These are phyloP conservation scores for Suillus bovinus DNA, from an alignment of 768 basidiomycete genomes.

Conservation along the genomic window DNA sequence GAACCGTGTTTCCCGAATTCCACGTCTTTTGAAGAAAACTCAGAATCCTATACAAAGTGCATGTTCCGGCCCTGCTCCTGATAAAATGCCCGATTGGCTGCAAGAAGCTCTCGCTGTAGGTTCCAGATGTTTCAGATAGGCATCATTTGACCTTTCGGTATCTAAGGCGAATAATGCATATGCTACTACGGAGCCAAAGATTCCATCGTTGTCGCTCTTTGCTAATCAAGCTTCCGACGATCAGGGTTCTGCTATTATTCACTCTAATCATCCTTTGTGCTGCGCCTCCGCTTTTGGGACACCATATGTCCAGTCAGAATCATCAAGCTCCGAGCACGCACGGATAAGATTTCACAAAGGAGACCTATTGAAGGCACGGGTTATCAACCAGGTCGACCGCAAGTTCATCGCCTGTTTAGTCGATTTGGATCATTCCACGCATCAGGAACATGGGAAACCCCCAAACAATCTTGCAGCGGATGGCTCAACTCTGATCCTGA, in stretches of 20 bases:
- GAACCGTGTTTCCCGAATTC: slow-evolving; percentile 19
- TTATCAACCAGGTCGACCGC: slow-evolving; percentile 84
- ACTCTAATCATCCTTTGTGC: slow-evolving; percentile 13
- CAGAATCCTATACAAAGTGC: background rate
- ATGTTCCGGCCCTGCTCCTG: slow-evolving; percentile 14
- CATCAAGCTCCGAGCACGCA: slow-evolving; percentile 18
- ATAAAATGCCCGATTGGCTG: slow-evolving; percentile 61
- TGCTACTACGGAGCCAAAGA: slow-evolving; percentile 44
- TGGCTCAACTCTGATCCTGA: slow-evolving; percentile 57
- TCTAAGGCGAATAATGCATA: slow-evolving; percentile 60
- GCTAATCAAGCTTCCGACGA: slow-evolving; percentile 15
- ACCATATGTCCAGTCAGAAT: slow-evolving; percentile 15
- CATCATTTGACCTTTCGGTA: slow-evolving; percentile 13
- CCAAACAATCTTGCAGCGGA: slow-evolving; percentile 19
- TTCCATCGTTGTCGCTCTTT: slow-evolving; percentile 36
- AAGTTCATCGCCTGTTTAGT: slow-evolving; percentile 88
- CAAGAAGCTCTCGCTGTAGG: slow-evolving; percentile 56
- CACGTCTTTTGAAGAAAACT: slow-evolving; percentile 10
- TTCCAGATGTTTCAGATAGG: slow-evolving; percentile 15
- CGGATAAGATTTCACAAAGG: slow-evolving; percentile 46
- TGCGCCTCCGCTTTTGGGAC: slow-evolving; percentile 17
- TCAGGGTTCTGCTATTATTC: slow-evolving; percentile 9
- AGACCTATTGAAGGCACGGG: slow-evolving; percentile 54
- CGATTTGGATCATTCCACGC: slow-evolving; percentile 23
- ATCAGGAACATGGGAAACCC: slow-evolving; percentile 16